Percentiles rank a stretch among this genome's conserved stretches.
Conservation (phyloP, 2,329 filamentous ascomycete species). For the Beauveria brongniartii region DNA sequence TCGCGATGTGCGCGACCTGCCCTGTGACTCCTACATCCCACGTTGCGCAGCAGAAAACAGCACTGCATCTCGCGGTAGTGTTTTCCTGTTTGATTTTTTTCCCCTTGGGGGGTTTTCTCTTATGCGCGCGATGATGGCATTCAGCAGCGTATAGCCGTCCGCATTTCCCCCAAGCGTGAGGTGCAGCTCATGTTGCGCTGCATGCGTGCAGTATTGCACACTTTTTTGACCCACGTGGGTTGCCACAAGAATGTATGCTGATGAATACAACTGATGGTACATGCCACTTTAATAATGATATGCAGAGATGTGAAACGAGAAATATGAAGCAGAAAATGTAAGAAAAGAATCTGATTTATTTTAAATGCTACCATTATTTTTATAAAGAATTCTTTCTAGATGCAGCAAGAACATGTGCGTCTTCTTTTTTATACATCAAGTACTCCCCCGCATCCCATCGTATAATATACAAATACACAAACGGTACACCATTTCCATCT, state of each 20-base stretch:
- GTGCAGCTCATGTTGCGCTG: not conserved
- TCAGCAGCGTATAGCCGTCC: not conserved
- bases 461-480: slow-evolving; percentile 4
- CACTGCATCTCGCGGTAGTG: not conserved
- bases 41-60: not conserved
- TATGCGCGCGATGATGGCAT: not conserved
- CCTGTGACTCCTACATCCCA: not conserved
- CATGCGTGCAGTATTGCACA: no score
- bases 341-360: not conserved
- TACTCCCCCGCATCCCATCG: not conserved
- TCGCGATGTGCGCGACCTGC: not conserved
- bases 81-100: not conserved
- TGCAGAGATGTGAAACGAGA: no score
- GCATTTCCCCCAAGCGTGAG: not conserved
- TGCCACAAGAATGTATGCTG: no score
- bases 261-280: no score
- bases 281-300: no score
- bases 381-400: not conserved
- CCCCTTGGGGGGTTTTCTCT: no score
- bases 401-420: not conserved
- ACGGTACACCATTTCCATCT: not conserved
- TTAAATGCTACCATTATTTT: not conserved
- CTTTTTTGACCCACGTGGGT: no score
- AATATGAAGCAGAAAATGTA: not conserved
- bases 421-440: not conserved